These are phyloP conservation scores for Ploettnerulaceae sp. DNA, from an alignment of 2,329 filamentous ascomycete species.

Conservation along the genomic window DNA sequence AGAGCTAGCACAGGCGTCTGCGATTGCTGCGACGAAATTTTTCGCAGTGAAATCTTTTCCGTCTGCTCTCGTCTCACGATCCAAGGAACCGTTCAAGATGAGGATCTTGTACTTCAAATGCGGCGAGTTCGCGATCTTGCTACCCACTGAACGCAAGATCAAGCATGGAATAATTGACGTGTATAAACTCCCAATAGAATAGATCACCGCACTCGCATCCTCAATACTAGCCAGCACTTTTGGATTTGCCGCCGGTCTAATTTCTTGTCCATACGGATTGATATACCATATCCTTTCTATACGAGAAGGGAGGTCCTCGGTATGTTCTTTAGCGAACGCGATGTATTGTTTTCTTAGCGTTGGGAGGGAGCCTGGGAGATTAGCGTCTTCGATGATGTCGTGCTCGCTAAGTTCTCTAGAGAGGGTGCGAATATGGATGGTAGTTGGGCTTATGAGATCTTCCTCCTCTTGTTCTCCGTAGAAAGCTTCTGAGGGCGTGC, in stretches of 20 bases:
- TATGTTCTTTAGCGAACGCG: constrained; percentile 68
- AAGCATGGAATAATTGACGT: constrained; percentile 83
- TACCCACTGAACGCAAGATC: constrained; percentile 70
- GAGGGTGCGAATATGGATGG: constrained; percentile 16
- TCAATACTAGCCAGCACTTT: constrained; percentile 62
- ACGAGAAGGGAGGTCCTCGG: constrained; percentile 69
- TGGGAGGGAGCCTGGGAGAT: constrained; percentile 74
- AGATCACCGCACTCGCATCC: constrained; percentile 66
- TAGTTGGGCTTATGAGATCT: constrained; percentile 18
- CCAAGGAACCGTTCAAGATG: constrained; percentile 72
- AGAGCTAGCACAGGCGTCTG: constrained; percentile 52
- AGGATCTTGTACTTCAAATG: constrained; percentile 56
- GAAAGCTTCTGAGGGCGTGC: background rate
- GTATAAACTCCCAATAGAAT: constrained; percentile 91
- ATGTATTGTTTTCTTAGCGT: constrained; percentile 78
- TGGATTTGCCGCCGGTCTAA: constrained; percentile 76
- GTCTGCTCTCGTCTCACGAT: constrained; percentile 78
- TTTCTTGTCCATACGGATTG: constrained; percentile 97
- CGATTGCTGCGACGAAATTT: constrained; percentile 80
- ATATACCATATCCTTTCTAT: constrained; percentile 93
- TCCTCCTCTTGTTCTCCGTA: constrained; percentile 13
- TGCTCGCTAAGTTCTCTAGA: constrained; percentile 46
- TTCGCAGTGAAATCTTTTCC: constrained; percentile 60
- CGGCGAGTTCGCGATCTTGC: constrained; percentile 46
- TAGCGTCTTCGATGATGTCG: constrained; percentile 72